Conservation (phyloP, 805 yeast species). For the Kazachstania bromeliacearum region DNA sequence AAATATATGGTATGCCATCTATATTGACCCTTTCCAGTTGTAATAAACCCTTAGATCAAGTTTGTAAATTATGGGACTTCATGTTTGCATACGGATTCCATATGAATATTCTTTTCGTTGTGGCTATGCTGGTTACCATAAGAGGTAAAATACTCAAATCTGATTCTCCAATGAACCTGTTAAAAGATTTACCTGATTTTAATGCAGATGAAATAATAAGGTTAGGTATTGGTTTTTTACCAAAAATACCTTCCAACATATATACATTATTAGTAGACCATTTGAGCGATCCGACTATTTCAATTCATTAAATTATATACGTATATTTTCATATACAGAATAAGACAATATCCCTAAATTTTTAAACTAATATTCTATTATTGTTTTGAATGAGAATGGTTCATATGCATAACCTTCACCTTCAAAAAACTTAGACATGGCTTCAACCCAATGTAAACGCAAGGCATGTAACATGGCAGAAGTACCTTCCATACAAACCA, state of each 20-base stretch:
- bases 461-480: constrained; percentile 98
- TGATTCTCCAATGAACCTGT: constrained; percentile 56
- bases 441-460: constrained; percentile 98
- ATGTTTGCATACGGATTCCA: constrained; percentile 86
- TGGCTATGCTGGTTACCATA: constrained; percentile 65
- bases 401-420: constrained; percentile 91
- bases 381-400: constrained; percentile 63
- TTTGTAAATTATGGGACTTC: constrained; percentile 79
- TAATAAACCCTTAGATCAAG: constrained; percentile 73
- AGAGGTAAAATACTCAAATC: constrained; percentile 53
- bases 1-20: constrained; percentile 78
- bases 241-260: constrained; percentile 57
- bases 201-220: constrained; percentile 69
- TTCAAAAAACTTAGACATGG: constrained; percentile 95
- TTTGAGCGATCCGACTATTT: constrained; percentile 15
- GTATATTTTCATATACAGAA: background rate
- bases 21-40: constrained; percentile 80
- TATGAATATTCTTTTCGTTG: constrained; percentile 72
- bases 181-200: constrained; percentile 57
- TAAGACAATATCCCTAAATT: background rate
- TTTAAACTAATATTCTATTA: background rate
- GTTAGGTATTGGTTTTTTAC: constrained; percentile 68
- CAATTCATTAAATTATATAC: background rate
- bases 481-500: constrained; percentile 97
- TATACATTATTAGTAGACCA: constrained; percentile 34